A percentile compares a stretch with the other conserved stretches of the same genome.
Evolutionary conservation across 192 early-diverging fungal genomes (phyloP).

Genomic region (Bifiguratus adelaidae): DNA sequence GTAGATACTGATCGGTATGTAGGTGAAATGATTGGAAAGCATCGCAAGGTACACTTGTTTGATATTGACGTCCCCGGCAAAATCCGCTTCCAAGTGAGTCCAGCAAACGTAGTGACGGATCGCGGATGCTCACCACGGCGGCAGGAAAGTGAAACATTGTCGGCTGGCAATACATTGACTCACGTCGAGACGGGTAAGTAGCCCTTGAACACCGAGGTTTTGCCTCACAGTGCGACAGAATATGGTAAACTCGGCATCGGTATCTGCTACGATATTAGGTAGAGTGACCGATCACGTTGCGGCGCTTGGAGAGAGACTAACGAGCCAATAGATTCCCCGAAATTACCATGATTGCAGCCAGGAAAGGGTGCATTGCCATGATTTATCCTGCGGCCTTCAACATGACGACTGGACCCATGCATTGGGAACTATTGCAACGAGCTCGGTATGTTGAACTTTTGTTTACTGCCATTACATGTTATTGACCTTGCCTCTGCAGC

Average conservation of each 20-base stretch:
- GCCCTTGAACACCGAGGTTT: background rate
- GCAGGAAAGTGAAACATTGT: conserved; percentile 72
- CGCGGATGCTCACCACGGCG: too few species aligned
- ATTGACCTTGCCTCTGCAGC: conserved; percentile 16
- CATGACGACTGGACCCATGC: conserved; percentile 88
- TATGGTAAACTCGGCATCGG: conserved; percentile 85
- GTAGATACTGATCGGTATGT: too few species aligned
- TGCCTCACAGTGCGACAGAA: conserved; percentile 11
- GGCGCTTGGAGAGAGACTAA: background rate
- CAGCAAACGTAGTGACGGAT: background rate
- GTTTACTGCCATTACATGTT: background rate
- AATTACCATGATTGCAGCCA: conserved; percentile 86
- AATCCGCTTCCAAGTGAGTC: conserved; percentile 63
- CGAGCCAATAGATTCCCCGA: conserved; percentile 66
- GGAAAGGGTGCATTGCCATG: conserved; percentile 83
- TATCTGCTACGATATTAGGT: conserved; percentile 93
- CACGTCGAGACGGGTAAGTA: conserved; percentile 57
- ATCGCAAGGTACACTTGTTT: conserved; percentile 88
- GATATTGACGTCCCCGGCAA: conserved; percentile 93
- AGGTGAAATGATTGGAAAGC: conserved; percentile 48
- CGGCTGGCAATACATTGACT: conserved; percentile 65
- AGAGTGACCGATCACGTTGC: background rate
- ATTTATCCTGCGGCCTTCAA: conserved; percentile 98
- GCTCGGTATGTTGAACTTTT: conserved; percentile 23
- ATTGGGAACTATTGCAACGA: conserved; percentile 86